Base-by-base conservation (phyloP, 2,329 filamentous ascomycete genomes). In the Dothideomycetidae sp. region DNA sequence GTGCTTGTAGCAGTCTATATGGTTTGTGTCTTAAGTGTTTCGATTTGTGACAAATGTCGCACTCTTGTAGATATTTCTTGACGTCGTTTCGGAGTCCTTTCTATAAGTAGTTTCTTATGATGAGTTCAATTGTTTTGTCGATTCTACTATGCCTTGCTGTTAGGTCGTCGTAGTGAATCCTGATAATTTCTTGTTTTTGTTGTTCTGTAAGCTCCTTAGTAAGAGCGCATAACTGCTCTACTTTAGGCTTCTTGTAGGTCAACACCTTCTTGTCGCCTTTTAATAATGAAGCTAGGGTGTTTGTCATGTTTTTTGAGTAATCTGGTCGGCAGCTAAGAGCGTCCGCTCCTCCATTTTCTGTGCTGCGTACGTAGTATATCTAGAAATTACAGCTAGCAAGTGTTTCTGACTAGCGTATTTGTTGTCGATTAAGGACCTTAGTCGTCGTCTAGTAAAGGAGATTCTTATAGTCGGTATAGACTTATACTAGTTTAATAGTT, bases 401-500 rank as follows among this genome's bases (percentile, higher is more conserved):
- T 5, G 10, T 26, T n/a, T 40, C 30, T 10, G 33, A 42, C 41
- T 41, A 45, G n/a, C 23, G 2, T 9, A 17, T 31, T 17, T 45
- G 15, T 17, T 17, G 3, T 30, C 19, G 14, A 31, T 41, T 43
- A 19, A 45, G 35, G 5, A 30, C 17, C 18, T 34, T 19, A 5
- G 29, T 36, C 4, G 29, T 34, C 7, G 12, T 31, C 13, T 28
- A 37, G 10, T 35, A 26, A 30, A 29, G 15, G 12, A 45, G 38
- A 29, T 43, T 45, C 34, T 41, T 36, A 34, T 45, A 33, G 29
- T 42, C 31, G 26, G 19, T 34, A 28, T 29, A 39, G 14, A 42
- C 29, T 16, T 37, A 23, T 16, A 33, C 16, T 14, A 29, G n/a
- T 21, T 32, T n/a, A 16, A 10, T 10, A 10, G 16, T 29, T 14